phyloP scores from a whole-genome alignment of 495 filamentous ascomycete species.

The Extremus antarcticus region DNA sequence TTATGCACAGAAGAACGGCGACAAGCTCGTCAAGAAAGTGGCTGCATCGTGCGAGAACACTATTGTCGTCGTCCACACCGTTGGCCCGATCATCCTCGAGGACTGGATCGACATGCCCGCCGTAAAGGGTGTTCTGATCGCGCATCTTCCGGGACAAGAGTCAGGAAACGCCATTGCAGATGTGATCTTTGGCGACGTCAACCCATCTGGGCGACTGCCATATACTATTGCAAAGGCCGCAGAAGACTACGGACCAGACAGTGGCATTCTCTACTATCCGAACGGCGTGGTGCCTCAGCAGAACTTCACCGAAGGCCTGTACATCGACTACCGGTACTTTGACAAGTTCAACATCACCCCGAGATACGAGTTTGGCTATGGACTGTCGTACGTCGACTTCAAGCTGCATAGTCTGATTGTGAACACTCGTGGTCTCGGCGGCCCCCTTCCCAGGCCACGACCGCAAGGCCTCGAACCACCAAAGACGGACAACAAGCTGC shows the following conservation, averaged over 20 bases:
- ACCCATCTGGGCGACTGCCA: constrained; percentile 77
- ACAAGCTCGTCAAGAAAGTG: constrained; percentile 59
- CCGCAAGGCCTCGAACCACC: constrained; percentile 46
- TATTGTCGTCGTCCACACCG: constrained; percentile 80
- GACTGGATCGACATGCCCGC: constrained; percentile 69
- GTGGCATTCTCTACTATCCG: constrained; percentile 61
- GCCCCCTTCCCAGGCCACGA: constrained; percentile 42
- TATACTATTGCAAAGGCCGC: constrained; percentile 80
- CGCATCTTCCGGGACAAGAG: constrained; percentile 83
- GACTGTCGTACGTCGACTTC: constrained; percentile 73
- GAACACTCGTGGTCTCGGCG: background rate
- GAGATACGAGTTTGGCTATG: constrained; percentile 69
- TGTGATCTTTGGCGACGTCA: constrained; percentile 72
- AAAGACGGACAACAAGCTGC: constrained; percentile 45
- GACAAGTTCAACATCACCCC: constrained; percentile 60
- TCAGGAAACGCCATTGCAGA: constrained; percentile 77
- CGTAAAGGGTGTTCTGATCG: constrained; percentile 73
- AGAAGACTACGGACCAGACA: constrained; percentile 72
- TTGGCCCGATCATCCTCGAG: constrained; percentile 79
- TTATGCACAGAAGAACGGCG: constrained; percentile 64
- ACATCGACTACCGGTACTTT: constrained; percentile 86
- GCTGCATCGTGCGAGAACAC: constrained; percentile 61
- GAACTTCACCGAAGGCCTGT: constrained; percentile 70
- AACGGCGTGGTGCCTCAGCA: constrained; percentile 71
- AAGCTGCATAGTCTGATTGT: constrained; percentile 52